Evolutionary conservation across 2,329 filamentous ascomycete genomes (phyloP).

Genomic region (Achaetomium macrosporum): DNA sequence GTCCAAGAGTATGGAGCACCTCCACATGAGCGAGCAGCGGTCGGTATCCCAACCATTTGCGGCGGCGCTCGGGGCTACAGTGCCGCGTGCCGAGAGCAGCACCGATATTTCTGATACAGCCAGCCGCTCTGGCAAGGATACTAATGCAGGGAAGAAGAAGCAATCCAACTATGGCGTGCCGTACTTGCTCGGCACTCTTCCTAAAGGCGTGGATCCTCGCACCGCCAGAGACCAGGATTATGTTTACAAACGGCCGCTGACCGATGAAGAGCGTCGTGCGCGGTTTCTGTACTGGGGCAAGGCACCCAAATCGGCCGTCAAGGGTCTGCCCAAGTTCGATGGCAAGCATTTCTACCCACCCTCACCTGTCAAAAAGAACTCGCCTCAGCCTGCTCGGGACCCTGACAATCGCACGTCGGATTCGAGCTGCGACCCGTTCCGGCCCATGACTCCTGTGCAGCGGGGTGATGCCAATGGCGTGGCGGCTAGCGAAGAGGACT

Average conservation of each 20-base stretch:
- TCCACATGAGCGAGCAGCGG: not conserved
- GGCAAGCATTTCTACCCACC: conserved; percentile 59
- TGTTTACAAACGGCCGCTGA: conserved; percentile 51
- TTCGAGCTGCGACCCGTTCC: conserved; percentile 23
- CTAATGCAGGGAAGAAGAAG: not conserved
- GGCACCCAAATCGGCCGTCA: conserved; percentile 43
- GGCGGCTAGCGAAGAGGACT: conserved; percentile 18
- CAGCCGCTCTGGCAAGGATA: not conserved
- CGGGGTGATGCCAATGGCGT: conserved; percentile 9
- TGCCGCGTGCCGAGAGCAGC: not conserved
- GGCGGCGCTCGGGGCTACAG: not conserved
- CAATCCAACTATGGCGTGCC: conserved; percentile 31
- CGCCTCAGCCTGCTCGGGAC: not conserved
- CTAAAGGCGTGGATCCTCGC: conserved; percentile 38
- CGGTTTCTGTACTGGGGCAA: conserved; percentile 57
- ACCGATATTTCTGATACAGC: not conserved
- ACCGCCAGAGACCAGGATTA: conserved; percentile 43
- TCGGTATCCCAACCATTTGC: conserved; percentile 11
- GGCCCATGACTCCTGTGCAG: conserved; percentile 19
- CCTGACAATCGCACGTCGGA: conserved; percentile 16
- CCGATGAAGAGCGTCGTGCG: conserved; percentile 52
- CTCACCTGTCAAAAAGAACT: conserved; percentile 42
- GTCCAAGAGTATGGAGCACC: conserved; percentile 1
- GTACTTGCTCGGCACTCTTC: conserved; percentile 51
- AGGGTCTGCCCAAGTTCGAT: conserved; percentile 57